Evolutionary conservation across 345 rosid genomes (phyloP).

Genomic region (Gossypium longicalyx): DNA sequence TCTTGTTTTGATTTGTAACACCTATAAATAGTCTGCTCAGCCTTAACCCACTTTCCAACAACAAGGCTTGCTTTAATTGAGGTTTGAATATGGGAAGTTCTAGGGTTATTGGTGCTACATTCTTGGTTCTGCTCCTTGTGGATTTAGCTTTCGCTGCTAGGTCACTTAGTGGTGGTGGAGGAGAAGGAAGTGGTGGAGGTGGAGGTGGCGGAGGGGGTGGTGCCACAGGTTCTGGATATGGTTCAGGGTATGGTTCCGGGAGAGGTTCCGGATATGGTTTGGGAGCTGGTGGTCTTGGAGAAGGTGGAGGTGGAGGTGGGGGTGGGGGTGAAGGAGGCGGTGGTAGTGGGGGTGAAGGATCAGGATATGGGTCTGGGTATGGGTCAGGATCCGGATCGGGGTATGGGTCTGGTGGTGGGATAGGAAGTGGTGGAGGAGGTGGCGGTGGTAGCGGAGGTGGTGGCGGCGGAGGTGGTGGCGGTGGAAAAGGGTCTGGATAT

Average conservation of each 20-base stretch:
- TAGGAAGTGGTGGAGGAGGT: conserved; percentile 33
- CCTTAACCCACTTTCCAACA: conserved; percentile 5
- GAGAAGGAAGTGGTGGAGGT: too few species aligned
- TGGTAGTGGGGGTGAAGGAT: conserved; percentile 31
- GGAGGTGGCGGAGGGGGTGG: not conserved
- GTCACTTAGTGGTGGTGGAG: conserved; percentile 22
- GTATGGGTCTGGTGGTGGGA: conserved; percentile 13
- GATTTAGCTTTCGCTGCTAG: conserved; percentile 43
- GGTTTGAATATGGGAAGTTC: conserved; percentile 20
- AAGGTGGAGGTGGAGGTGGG: conserved; percentile 30
- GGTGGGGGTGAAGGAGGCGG: conserved; percentile 20
- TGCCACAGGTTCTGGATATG: conserved; percentile 15
- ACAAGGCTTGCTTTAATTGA: not conserved
- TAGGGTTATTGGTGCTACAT: conserved; percentile 35
- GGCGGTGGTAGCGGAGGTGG: conserved; percentile 7
- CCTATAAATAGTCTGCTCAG: not conserved
- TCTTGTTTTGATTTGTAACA: not conserved
- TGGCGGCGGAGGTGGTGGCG: conserved; percentile 22
- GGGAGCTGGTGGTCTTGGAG: conserved; percentile 26
- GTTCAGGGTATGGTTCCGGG: conserved; percentile 40
- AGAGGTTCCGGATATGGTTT: conserved; percentile 39
- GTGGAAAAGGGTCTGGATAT: conserved; percentile 23
- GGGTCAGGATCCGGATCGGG: conserved; percentile 7
- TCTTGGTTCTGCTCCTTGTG: conserved; percentile 38
- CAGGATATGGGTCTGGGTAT: not conserved